These are phyloP conservation scores for Biscogniauxia marginata DNA, from an alignment of 2,329 filamentous ascomycete genomes.

Conservation along the genomic window DNA sequence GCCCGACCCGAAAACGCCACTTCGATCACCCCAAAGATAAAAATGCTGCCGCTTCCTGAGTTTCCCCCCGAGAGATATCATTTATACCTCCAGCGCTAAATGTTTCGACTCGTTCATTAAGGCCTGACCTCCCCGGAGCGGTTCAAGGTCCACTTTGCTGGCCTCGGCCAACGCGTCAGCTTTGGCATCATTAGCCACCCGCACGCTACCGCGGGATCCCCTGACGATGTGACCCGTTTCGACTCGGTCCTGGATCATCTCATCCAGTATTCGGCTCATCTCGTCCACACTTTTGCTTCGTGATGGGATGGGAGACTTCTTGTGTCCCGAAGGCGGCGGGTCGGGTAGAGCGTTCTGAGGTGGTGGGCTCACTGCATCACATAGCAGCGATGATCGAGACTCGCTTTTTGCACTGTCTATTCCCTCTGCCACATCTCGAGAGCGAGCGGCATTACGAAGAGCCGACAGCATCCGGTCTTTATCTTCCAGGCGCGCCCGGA, in stretches of 20 bases:
- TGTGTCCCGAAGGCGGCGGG: conserved; percentile 25
- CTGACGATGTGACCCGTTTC: conserved; percentile 72
- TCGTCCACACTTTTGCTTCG: conserved; percentile 76
- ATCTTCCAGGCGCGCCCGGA: conserved; percentile 87
- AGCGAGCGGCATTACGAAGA: conserved; percentile 79
- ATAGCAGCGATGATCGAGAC: conserved; percentile 30
- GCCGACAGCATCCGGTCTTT: conserved; percentile 93
- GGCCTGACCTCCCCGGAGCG: conserved; percentile 38
- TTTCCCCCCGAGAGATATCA: conserved; percentile 23
- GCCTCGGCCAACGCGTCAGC: conserved; percentile 35
- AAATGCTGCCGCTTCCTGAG: conserved; percentile 31
- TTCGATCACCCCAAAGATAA: conserved; percentile 25
- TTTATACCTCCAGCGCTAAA: conserved; percentile 26
- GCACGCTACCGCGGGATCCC: conserved; percentile 64
- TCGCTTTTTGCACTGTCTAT: conserved; percentile 37
- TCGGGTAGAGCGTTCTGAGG: conserved; percentile 32
- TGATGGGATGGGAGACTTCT: conserved; percentile 43
- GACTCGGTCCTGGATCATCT: conserved; percentile 91
- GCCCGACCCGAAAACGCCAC: conserved; percentile 31
- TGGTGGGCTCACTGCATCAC: conserved; percentile 34
- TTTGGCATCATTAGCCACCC: conserved; percentile 50
- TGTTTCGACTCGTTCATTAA: conserved; percentile 22
- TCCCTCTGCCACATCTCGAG: conserved; percentile 74
- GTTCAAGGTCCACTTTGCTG: conserved; percentile 35
- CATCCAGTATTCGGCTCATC: conserved; percentile 89